Base-by-base conservation (phyloP, 2,329 filamentous ascomycete genomes). In the Tolypocladium guangdongense region DNA sequence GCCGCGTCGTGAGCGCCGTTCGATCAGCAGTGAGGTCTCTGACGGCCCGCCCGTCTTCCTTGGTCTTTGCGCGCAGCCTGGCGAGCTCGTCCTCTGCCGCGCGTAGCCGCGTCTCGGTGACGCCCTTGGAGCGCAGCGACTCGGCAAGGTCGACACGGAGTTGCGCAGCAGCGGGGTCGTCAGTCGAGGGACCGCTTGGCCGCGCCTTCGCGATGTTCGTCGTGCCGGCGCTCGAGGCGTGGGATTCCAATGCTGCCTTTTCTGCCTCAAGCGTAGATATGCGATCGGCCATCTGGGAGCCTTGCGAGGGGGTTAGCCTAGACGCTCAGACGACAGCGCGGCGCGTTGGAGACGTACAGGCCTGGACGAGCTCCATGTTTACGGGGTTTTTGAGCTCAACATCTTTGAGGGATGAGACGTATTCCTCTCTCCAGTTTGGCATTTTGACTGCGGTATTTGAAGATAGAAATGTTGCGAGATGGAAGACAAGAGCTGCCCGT, bases 381-480 rank as follows among this genome's bases (percentile, higher is more conserved):
- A 82, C 73, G 6, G 77, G 75, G 59, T 73, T 77, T 55, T 90
- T 86, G 57, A 82, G 78, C 63, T 83, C 78, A 62, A 89, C 88
- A 62, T 86, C 84, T 60, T 83, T 79, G 59, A 97, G 77, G 59
- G 86, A 86, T 57, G 81, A 76, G 57, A 88, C 76, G 68, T 95
- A 96, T 63, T 95, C 87, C 60, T 88, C 83, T 64, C 85, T 81
- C 88, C 91, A 95, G 74, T 80, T 81, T 58, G 82, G 77, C 77
- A 80, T 80, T 55, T 35, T 65, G 60, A 27, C 35, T 41, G 43
- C 22, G 30, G 36, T n/a, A 30, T n/a, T 16, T n/a, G 14, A 18
- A 46, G 24, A 46, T 14, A 27, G 10, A 7, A 20, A 7, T 11
- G 10, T 32, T n/a, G 18, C 24, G 27, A 35, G 41, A 46, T 27